Conservation (phyloP, 2,329 filamentous ascomycete species). For the Scedosporium apiospermum region DNA sequence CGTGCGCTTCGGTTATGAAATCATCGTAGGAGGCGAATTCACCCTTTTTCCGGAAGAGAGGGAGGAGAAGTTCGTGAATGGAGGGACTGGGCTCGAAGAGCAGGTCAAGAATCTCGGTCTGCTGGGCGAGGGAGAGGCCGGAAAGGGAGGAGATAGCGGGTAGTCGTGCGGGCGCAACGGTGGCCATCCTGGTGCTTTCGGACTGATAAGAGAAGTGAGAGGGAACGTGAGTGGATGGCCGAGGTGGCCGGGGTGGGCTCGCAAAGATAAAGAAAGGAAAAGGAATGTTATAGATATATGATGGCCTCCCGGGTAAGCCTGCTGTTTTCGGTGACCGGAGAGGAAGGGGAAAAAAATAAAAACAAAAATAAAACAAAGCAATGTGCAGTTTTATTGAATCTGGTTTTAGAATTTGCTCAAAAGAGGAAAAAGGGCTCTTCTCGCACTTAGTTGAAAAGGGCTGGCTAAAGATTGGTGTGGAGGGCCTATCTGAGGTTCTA, state of each 20-base stretch:
- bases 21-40: conserved; percentile 56
- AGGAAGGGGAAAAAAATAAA: neutral
- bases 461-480: neutral
- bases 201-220: neutral
- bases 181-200: neutral
- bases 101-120: conserved; percentile 56
- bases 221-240: neutral
- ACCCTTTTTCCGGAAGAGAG: conserved; percentile 43
- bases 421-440: neutral
- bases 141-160: conserved; percentile 49
- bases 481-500: neutral
- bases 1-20: conserved; percentile 58
- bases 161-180: conserved; percentile 23
- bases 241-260: neutral
- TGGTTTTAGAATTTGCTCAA: neutral
- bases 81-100: conserved; percentile 77
- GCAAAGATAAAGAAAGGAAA: neutral
- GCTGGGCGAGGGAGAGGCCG: conserved; percentile 41
- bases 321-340: neutral
- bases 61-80: conserved; percentile 63
- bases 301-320: neutral
- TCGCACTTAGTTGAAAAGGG: neutral
- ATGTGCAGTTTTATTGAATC: neutral
- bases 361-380: neutral
- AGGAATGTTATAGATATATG: neutral